A percentile compares a stretch with the other conserved stretches of the same genome.
Conservation (phyloP, 768 basidiomycete genomes). For the Lactifluus piperatus region DNA sequence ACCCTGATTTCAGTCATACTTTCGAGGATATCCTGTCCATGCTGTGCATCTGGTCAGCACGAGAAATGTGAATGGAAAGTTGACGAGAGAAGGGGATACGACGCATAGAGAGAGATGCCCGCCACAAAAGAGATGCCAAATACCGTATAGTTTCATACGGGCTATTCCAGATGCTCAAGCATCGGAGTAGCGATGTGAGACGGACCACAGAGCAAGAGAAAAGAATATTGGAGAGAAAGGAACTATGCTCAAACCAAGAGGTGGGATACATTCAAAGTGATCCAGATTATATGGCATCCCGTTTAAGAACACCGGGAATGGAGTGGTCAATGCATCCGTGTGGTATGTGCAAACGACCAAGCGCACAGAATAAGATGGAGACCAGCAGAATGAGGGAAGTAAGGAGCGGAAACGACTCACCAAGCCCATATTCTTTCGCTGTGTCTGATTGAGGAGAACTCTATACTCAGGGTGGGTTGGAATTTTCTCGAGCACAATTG, state of each 20-base stretch:
- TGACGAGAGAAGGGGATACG: not conserved
- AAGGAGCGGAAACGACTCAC: constrained; percentile 38
- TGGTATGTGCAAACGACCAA: not conserved
- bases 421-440: constrained; percentile 57
- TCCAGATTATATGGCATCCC: not conserved
- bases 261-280: not conserved
- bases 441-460: constrained; percentile 42
- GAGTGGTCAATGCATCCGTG: not conserved
- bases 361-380: not conserved
- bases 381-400: constrained; percentile 1
- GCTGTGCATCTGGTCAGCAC: constrained; percentile 34
- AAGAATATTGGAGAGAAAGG: not conserved
- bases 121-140: not conserved
- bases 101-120: not conserved
- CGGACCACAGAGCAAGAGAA: not conserved
- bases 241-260: not conserved
- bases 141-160: not conserved
- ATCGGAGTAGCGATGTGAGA: not conserved
- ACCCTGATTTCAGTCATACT: constrained; percentile 58
- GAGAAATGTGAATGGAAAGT: not conserved
- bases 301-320: not conserved
- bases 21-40: constrained; percentile 67
- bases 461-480: constrained; percentile 63
- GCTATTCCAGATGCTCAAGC: not conserved
- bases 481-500: constrained; percentile 70